Evolutionary conservation across 2,329 filamentous ascomycete genomes (phyloP).

Genomic region (Hypoxylon sp.): DNA sequence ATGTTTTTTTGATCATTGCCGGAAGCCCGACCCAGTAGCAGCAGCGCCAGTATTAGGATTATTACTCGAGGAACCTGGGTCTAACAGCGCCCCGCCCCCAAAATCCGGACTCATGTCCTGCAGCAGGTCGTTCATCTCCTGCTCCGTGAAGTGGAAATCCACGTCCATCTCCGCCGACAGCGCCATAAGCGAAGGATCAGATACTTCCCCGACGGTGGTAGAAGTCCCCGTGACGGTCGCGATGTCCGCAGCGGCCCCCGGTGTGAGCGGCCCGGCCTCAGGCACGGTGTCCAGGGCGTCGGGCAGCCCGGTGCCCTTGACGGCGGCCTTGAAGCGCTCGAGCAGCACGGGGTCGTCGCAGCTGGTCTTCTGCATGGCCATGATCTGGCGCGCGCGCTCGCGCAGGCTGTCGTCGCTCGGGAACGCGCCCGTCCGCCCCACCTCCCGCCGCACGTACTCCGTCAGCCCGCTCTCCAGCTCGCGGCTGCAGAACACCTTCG

Average conservation of each 20-base stretch:
- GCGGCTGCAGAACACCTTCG: conserved; percentile 70
- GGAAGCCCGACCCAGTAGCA: conserved; percentile 24
- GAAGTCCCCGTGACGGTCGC: conserved; percentile 20
- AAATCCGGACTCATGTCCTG: conserved; percentile 46
- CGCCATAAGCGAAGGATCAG: conserved; percentile 28
- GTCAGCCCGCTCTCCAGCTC: conserved; percentile 70
- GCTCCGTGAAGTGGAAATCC: conserved; percentile 50
- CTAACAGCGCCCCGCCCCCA: conserved; percentile 20
- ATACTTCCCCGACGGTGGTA: background rate
- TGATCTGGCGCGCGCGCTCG: conserved; percentile 64
- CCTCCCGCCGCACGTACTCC: conserved; percentile 62
- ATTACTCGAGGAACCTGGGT: conserved; percentile 19
- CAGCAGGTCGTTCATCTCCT: conserved; percentile 53
- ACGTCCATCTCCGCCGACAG: conserved; percentile 44
- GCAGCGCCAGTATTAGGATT: background rate
- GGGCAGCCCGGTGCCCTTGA: conserved; percentile 48
- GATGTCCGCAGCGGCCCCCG: conserved; percentile 30
- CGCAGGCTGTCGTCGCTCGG: conserved; percentile 66
- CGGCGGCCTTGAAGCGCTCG: conserved; percentile 67
- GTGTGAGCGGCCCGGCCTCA: conserved; percentile 5
- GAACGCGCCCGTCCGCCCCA: conserved; percentile 59
- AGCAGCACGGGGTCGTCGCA: conserved; percentile 69
- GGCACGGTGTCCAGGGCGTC: conserved; percentile 7
- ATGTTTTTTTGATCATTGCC: conserved; percentile 28
- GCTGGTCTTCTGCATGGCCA: conserved; percentile 63